phyloP scores from a whole-genome alignment of 257 asterid species.

The Coffea canephora region DNA sequence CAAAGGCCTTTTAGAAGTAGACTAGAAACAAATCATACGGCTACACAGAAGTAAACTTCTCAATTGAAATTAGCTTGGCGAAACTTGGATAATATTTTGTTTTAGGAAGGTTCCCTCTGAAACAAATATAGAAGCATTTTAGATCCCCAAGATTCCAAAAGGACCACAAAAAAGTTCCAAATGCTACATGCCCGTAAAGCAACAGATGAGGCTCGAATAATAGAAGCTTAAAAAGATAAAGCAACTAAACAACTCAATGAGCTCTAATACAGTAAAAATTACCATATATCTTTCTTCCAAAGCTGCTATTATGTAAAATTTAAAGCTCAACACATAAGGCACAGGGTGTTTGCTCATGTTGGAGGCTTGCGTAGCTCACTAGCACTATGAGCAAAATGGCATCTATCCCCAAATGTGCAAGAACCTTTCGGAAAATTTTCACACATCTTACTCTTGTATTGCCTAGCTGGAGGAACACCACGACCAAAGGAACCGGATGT shows the following conservation, averaged over 20 bases:
- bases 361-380: slow-evolving; percentile 53
- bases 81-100: background rate
- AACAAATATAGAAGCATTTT: background rate
- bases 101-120: background rate
- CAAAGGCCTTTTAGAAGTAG: too few species aligned
- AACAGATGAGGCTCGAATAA: background rate
- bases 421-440: slow-evolving; percentile 76
- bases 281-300: too few species aligned
- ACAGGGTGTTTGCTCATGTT: background rate
- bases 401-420: slow-evolving; percentile 86
- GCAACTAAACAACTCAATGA: background rate
- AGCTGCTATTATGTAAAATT: background rate
- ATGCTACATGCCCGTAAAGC: too few species aligned
- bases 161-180: background rate
- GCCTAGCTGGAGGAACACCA: slow-evolving; percentile 41
- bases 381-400: slow-evolving; percentile 93
- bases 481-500: slow-evolving; percentile 36
- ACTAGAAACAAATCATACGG: too few species aligned
- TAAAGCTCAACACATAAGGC: background rate
- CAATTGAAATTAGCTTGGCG: too few species aligned
- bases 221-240: background rate
- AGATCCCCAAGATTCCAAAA: background rate
- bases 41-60: too few species aligned
- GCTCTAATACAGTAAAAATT: background rate
- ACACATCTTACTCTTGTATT: slow-evolving; percentile 73